Evolutionary conservation across 2,329 filamentous ascomycete species (phyloP).

Genomic region (Cryphonectria parasitica): DNA sequence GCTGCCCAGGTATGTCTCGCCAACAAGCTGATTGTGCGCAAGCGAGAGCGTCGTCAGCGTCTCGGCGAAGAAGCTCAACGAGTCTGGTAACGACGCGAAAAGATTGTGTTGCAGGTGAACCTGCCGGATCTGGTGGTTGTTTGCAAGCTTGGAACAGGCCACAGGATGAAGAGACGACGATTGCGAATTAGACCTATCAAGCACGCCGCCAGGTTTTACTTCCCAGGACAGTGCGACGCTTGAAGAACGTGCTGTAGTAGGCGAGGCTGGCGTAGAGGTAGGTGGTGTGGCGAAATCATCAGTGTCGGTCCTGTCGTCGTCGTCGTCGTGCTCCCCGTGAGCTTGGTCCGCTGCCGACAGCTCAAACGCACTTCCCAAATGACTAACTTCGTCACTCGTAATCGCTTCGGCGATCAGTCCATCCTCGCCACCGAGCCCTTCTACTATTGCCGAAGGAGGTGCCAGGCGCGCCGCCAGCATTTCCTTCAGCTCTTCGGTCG

Average conservation of each 20-base stretch:
- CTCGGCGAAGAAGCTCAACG: conserved; percentile 71
- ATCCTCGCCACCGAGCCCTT: conserved; percentile 33
- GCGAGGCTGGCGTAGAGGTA: conserved; percentile 56
- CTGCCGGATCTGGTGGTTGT: conserved; percentile 54
- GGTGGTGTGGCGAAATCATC: conserved; percentile 63
- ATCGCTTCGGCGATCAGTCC: conserved; percentile 28
- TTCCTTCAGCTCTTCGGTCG: conserved; percentile 79
- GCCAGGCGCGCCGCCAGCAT: conserved; percentile 69
- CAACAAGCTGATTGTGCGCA: conserved; percentile 72
- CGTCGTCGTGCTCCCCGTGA: conserved; percentile 43
- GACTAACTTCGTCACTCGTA: conserved; percentile 23
- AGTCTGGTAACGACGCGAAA: conserved; percentile 70
- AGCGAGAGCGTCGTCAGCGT: conserved; percentile 74
- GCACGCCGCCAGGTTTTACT: conserved; percentile 62
- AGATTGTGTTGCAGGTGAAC: conserved; percentile 79
- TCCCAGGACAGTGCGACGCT: conserved; percentile 55
- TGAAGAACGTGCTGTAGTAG: conserved; percentile 52
- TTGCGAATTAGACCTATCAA: conserved; percentile 72
- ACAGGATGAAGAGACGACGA: conserved; percentile 63
- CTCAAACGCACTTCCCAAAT: conserved; percentile 17
- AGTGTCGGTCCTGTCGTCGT: conserved; percentile 54
- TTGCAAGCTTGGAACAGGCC: conserved; percentile 58
- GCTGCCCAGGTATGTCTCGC: conserved; percentile 62
- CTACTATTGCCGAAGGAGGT: conserved; percentile 52
- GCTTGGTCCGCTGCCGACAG: conserved; percentile 12